A percentile compares a stretch with the other conserved stretches of the same genome.
These are phyloP conservation scores for Rhypophila decipiens DNA, from an alignment of 495 filamentous ascomycete genomes.

Conservation along the genomic window DNA sequence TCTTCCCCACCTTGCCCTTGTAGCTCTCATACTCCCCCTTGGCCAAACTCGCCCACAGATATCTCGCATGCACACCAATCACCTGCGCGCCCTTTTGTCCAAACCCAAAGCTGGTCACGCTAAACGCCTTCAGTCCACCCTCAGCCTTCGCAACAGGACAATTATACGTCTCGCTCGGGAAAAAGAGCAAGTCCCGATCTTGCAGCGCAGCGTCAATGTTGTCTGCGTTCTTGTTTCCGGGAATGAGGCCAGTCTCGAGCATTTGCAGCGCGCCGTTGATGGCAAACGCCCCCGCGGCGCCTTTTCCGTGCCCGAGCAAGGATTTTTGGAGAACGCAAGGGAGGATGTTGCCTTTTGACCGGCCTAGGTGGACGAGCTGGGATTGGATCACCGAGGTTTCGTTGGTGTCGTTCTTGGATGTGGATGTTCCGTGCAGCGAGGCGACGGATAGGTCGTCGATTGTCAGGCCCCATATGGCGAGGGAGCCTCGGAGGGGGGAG, in stretches of 20 bases:
- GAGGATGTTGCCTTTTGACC: constrained; percentile 81
- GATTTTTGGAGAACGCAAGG: constrained; percentile 95
- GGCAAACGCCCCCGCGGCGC: constrained; percentile 94
- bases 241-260: constrained; percentile 77
- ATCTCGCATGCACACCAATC: constrained; percentile 84
- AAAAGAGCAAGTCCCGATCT: constrained; percentile 87
- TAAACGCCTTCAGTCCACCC: constrained; percentile 88
- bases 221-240: constrained; percentile 89
- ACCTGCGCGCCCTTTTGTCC: constrained; percentile 93
- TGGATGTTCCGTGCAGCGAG: constrained; percentile 93
- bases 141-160: constrained; percentile 67
- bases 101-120: constrained; percentile 91
- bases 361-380: constrained; percentile 83
- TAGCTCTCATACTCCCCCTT: constrained; percentile 22
- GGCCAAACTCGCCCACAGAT: constrained; percentile 80
- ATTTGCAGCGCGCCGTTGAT: constrained; percentile 90
- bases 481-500: constrained; percentile 78
- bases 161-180: constrained; percentile 75
- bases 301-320: constrained; percentile 91
- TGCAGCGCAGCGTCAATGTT: constrained; percentile 88
- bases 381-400: constrained; percentile 88
- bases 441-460: constrained; percentile 86
- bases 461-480: constrained; percentile 93
- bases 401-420: constrained; percentile 93
- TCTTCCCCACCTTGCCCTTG: not conserved